Evolutionary conservation across 1,284 basidiomycete genomes (phyloP).

Genomic region (Boletellus deceptivus): DNA sequence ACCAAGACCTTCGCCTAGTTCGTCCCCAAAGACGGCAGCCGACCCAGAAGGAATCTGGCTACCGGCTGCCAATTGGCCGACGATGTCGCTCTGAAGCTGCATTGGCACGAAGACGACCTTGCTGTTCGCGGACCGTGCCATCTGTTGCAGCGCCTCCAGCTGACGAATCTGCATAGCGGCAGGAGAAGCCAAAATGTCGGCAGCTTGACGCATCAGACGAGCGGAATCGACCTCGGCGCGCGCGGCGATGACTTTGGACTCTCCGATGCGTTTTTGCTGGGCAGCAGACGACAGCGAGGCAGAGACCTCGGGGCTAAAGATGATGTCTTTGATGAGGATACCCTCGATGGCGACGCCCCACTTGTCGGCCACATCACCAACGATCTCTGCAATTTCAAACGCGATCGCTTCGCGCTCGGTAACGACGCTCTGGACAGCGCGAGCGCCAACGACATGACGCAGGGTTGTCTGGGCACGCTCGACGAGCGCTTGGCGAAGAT

Average conservation of each 20-base stretch:
- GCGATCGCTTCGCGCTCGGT: constrained; percentile 97
- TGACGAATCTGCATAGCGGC: constrained; percentile 98
- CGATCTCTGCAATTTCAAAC: constrained; percentile 93
- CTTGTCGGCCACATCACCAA: constrained; percentile 81
- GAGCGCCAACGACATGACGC: constrained; percentile 91
- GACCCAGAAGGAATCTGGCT: constrained; percentile 37
- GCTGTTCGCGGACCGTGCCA: constrained; percentile 71
- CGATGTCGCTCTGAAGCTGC: constrained; percentile 77
- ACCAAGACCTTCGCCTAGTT: constrained; percentile 44
- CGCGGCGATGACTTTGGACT: constrained; percentile 94
- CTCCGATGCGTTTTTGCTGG: constrained; percentile 93
- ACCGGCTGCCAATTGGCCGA: constrained; percentile 42
- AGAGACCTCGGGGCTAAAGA: constrained; percentile 90
- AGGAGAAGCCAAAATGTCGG: constrained; percentile 87
- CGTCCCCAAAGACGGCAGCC: constrained; percentile 37
- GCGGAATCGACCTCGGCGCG: constrained; percentile 95
- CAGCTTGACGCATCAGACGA: constrained; percentile 91
- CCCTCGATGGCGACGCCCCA: constrained; percentile 97
- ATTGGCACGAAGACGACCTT: constrained; percentile 96
- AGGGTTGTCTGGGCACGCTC: constrained; percentile 96
- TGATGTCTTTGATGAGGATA: constrained; percentile 92
- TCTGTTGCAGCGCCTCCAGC: constrained; percentile 79
- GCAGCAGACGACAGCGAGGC: constrained; percentile 91
- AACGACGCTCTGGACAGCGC: constrained; percentile 79
- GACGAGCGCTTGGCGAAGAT: constrained; percentile 83